Conservation (phyloP, 305 asterid genomes). For the Fraxinus dipetala region DNA sequence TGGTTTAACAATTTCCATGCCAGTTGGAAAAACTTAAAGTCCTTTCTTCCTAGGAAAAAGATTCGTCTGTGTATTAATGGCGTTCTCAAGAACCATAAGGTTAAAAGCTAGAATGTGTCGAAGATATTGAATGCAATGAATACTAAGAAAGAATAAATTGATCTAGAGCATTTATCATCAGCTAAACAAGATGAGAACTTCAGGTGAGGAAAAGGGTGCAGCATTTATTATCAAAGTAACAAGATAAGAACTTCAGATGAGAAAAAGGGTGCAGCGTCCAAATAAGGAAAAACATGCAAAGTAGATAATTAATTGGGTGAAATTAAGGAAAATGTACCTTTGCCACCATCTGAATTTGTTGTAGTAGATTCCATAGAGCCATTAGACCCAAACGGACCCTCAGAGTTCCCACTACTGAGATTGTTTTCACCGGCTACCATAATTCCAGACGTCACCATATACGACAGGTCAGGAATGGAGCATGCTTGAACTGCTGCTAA, state of each 20-base stretch:
- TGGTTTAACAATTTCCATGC: background rate
- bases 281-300: background rate
- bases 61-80: background rate
- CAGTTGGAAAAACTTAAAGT: background rate
- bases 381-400: slow-evolving; percentile 28
- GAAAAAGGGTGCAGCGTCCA: background rate
- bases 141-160: background rate
- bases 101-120: background rate
- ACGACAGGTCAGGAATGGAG: slow-evolving; percentile 49
- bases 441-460: slow-evolving; percentile 53
- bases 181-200: background rate
- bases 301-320: background rate
- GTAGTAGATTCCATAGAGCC: slow-evolving; percentile 45
- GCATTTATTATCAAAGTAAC: background rate
- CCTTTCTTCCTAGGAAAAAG: background rate
- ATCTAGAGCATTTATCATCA: background rate
- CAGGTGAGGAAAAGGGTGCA: background rate
- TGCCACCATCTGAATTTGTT: slow-evolving; percentile 41
- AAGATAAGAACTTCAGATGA: background rate
- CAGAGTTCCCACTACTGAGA: slow-evolving; percentile 23
- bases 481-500: slow-evolving; percentile 77
- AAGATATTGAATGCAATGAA: background rate
- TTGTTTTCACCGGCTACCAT: slow-evolving; percentile 55
- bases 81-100: background rate
- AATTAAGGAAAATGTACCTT: slow-evolving; percentile 35